Percentiles rank a stretch among this genome's conserved stretches.
These are phyloP conservation scores for Neophaeococcomyces mojaviensis DNA, from an alignment of 2,329 filamentous ascomycete species.

Conservation along the genomic window DNA sequence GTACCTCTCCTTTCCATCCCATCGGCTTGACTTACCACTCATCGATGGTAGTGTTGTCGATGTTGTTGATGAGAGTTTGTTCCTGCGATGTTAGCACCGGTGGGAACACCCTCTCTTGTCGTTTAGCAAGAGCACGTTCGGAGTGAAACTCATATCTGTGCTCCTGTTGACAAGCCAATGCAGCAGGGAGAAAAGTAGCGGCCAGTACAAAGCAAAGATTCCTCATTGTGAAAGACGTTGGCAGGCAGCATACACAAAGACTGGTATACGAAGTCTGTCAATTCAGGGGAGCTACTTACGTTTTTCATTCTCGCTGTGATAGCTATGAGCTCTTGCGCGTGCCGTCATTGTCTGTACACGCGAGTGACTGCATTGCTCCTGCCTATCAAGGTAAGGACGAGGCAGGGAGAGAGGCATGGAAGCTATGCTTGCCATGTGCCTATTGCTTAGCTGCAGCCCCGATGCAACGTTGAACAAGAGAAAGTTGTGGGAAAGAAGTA, in stretches of 20 bases:
- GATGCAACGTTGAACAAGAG: too few species aligned
- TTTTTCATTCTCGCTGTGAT: too few species aligned
- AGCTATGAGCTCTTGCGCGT: too few species aligned
- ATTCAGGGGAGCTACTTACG: too few species aligned
- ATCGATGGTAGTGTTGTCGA: slow-evolving; percentile 24
- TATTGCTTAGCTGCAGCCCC: too few species aligned
- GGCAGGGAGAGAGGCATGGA: too few species aligned
- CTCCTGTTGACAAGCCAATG: neutral
- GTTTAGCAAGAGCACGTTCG: slow-evolving; percentile 15
- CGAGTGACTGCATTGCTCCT: too few species aligned
- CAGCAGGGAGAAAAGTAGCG: neutral
- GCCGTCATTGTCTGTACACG: too few species aligned
- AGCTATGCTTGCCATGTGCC: too few species aligned
- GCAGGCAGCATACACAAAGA: neutral
- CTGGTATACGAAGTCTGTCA: too few species aligned
- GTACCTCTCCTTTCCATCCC: neutral
- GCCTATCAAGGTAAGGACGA: too few species aligned
- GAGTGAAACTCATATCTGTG: neutral
- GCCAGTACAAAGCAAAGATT: neutral
- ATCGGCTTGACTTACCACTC: slow-evolving; percentile 26
- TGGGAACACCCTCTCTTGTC: slow-evolving; percentile 20
- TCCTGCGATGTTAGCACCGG: slow-evolving; percentile 25
- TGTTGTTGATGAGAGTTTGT: slow-evolving; percentile 24
- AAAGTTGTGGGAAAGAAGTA: too few species aligned
- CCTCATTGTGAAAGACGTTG: neutral